Evolutionary conservation across 176 grass and related monocot genomes (phyloP).

Genomic region (Carex cristatella): DNA sequence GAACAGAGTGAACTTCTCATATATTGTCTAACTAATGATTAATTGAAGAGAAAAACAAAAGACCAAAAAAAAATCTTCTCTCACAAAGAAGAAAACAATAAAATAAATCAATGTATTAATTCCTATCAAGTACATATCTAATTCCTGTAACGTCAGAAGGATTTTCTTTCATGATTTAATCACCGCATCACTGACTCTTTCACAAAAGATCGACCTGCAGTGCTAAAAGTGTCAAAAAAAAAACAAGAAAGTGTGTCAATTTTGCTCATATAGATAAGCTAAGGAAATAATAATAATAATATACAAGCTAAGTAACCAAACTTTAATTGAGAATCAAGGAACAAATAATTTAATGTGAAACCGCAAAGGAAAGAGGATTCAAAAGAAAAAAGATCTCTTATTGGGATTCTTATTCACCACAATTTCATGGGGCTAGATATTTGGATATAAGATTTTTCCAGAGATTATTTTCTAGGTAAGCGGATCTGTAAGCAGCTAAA

Average conservation of each 20-base stretch:
- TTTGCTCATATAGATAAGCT: constrained; percentile 11
- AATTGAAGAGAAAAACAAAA: not conserved
- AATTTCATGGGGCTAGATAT: no score
- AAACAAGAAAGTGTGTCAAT: constrained; percentile 1
- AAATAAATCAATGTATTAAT: constrained; percentile 26
- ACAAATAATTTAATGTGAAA: not conserved
- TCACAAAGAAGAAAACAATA: constrained; percentile 15
- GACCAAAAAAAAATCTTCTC: not conserved
- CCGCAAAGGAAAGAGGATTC: not conserved
- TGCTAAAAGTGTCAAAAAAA: constrained; percentile 25
- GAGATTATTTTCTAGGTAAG: not conserved
- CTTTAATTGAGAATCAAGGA: not conserved
- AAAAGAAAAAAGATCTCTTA: not conserved
- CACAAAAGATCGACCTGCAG: constrained; percentile 35
- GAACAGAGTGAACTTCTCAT: not conserved
- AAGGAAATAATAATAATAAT: not conserved
- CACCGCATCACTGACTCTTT: constrained; percentile 45
- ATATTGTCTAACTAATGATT: constrained; percentile 2
- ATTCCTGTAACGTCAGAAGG: not conserved
- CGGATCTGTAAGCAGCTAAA: not conserved
- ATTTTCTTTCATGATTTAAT: constrained; percentile 8
- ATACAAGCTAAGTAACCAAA: not conserved
- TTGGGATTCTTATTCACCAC: not conserved
- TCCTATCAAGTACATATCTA: constrained; percentile 11
- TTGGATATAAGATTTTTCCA: not conserved